Evolutionary conservation across 108 stramenopile species (phyloP).

Genomic region (Cyclotella sp.): DNA sequence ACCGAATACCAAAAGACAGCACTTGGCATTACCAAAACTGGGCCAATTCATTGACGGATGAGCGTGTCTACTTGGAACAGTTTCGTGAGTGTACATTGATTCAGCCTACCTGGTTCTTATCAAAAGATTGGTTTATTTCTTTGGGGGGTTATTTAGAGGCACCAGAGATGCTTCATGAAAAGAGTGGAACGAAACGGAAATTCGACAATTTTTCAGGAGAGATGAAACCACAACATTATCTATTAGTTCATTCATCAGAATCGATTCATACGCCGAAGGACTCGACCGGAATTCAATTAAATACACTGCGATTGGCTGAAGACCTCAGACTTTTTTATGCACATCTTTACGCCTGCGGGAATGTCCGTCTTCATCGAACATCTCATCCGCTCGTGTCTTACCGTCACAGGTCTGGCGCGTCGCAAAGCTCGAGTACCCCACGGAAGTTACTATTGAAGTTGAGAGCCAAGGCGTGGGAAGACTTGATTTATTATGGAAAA

Average conservation of each 20-base stretch:
- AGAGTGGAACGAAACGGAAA: conserved; percentile 11
- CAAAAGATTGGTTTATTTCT: conserved; percentile 54
- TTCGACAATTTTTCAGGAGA: background rate
- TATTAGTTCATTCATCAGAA: conserved; percentile 57
- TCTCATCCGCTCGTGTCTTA: conserved; percentile 74
- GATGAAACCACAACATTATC: conserved; percentile 26
- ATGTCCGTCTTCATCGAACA: conserved; percentile 58
- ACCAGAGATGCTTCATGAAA: conserved; percentile 21
- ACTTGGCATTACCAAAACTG: conserved; percentile 91
- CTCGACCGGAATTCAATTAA: conserved; percentile 22
- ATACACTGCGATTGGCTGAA: conserved; percentile 83
- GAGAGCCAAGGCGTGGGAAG: conserved; percentile 77
- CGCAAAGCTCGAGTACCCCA: conserved; percentile 82
- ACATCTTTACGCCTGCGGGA: conserved; percentile 69
- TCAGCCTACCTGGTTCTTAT: conserved; percentile 92
- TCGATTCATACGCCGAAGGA: background rate
- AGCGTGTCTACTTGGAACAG: conserved; percentile 75
- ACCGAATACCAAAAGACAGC: conserved; percentile 78
- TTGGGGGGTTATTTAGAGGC: conserved; percentile 87
- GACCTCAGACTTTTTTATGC: conserved; percentile 89
- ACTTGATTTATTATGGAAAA: conserved; percentile 48
- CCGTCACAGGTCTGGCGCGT: conserved; percentile 73
- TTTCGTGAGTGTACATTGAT: conserved; percentile 90
- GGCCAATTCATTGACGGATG: conserved; percentile 83
- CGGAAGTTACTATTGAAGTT: conserved; percentile 79